phyloP scores from a whole-genome alignment of 106 monocot species.

The Cymbidium sinense region DNA sequence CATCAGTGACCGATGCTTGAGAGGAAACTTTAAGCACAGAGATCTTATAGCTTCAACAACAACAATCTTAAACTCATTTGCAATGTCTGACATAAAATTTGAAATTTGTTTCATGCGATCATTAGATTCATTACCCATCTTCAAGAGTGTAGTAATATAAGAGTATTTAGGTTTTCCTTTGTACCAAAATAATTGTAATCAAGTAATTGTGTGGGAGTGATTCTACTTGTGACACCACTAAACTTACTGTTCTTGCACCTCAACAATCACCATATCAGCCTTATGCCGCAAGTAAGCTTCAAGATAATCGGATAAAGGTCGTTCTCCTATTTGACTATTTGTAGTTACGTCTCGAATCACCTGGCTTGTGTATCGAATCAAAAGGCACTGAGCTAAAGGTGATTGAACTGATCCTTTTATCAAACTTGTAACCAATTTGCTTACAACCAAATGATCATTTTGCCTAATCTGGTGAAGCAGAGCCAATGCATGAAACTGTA shows the following conservation, averaged over 20 bases:
- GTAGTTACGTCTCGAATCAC: constrained; percentile 64
- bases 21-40: constrained; percentile 92
- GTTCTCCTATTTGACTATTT: constrained; percentile 68
- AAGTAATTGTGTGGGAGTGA: constrained; percentile 87
- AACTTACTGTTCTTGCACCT: constrained; percentile 88
- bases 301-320: constrained; percentile 82
- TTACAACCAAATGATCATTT: constrained; percentile 92
- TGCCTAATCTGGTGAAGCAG: constrained; percentile 98
- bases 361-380: constrained; percentile 90
- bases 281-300: constrained; percentile 86
- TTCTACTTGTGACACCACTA: constrained; percentile 81
- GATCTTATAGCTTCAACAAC: constrained; percentile 98
- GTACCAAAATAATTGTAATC: constrained; percentile 88
- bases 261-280: constrained; percentile 95
- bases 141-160: constrained; percentile 94
- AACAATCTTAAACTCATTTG: constrained; percentile 99
- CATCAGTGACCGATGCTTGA: constrained; percentile 97
- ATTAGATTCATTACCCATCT: constrained; percentile 97
- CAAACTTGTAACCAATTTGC: constrained; percentile 82
- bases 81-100: constrained; percentile 98
- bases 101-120: constrained; percentile 99
- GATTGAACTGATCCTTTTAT: constrained; percentile 82
- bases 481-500: constrained; percentile 95
- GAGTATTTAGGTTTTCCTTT: too few relatives aligned
- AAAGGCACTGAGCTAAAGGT: constrained; percentile 90